A percentile compares a stretch with the other conserved stretches of the same genome.
phyloP scores from a whole-genome alignment of 805 yeast species.

The Suhomyces pyralidae region DNA sequence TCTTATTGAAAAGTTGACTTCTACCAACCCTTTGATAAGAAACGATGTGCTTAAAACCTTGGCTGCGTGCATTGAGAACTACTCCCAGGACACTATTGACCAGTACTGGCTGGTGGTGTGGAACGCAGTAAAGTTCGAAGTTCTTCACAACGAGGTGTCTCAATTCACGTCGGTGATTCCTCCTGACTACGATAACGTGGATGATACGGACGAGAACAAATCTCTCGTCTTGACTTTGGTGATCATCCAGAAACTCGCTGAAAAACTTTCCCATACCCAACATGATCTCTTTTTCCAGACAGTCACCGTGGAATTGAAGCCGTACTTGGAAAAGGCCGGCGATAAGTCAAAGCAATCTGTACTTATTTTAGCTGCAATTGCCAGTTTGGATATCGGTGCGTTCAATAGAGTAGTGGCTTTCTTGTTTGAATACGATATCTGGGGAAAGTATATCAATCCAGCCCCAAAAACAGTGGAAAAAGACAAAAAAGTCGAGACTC shows the following conservation, averaged over 20 bases:
- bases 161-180: conserved; percentile 33
- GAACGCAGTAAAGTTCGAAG: conserved; percentile 85
- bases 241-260: conserved; percentile 40
- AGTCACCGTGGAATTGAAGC: conserved; percentile 46
- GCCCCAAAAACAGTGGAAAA: conserved; percentile 6
- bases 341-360: conserved; percentile 64
- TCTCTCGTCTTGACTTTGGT: conserved; percentile 35
- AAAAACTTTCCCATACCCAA: conserved; percentile 24
- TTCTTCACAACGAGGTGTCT: conserved; percentile 67
- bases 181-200: conserved; percentile 17
- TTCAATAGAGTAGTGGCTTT: conserved; percentile 47
- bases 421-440: conserved; percentile 33
- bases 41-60: conserved; percentile 70
- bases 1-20: conserved; percentile 72
- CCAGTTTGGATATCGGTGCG: conserved; percentile 43
- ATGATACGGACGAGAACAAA: conserved; percentile 36
- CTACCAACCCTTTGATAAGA: conserved; percentile 71
- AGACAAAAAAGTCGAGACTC: conserved; percentile 14
- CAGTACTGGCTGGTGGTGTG: conserved; percentile 73
- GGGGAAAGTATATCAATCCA: conserved; percentile 37
- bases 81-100: conserved; percentile 47
- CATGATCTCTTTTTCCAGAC: conserved; percentile 40
- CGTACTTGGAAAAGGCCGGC: conserved; percentile 47
- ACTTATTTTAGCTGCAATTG: conserved; percentile 53
- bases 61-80: conserved; percentile 50